Base-by-base conservation (phyloP, 495 filamentous ascomycete species). In the Glarea lozoyensis region DNA sequence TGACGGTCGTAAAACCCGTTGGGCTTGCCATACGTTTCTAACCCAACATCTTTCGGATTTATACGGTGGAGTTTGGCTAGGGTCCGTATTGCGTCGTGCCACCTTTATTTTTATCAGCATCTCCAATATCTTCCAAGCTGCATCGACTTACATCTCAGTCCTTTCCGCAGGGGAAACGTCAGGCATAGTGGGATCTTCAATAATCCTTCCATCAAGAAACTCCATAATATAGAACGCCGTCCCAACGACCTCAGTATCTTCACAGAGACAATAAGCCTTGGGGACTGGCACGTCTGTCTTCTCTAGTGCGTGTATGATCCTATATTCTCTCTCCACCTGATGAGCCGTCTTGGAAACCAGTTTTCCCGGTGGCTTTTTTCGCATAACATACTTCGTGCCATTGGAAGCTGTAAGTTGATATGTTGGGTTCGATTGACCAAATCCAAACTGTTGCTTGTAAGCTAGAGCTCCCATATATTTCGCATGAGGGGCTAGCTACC, bases 181-280 rank as follows among this genome's bases (percentile, higher is more conserved):
- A 6, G 88, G 92, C 56, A 98, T 76, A 2, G 82, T 69, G 4
- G 88, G 81, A 62, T 97, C 85, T 48, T 88, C 84, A 57, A 95
- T 86, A 56, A 95, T 93, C 49, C 92, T 78, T 15, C 90, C 90
- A 54, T 89, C 83, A 38, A 96, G 68, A 58, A 89, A 96, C 48
- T 84, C 78, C 90, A 98, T 96, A 48, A 97, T 84, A 62, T 96
- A 97, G 63, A 98, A 98, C 11, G 85, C 75, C 3, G 88, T 97
- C 18, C 86, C 92, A 50, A 97, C 68, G 3, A 98, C 76, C 25
- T 52, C 62, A 25, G 59, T 55, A 59, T 98, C 90, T 52, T 88
- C 78, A 64, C 92, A 98, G 10, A 97, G 75, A 55, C 82, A 85
- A 57, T 88, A 81, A 2, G 87, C 75, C 59, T 76, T 81, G 11